phyloP scores from a whole-genome alignment of 495 filamentous ascomycete genomes.

The Talaromyces nanjingensis region DNA sequence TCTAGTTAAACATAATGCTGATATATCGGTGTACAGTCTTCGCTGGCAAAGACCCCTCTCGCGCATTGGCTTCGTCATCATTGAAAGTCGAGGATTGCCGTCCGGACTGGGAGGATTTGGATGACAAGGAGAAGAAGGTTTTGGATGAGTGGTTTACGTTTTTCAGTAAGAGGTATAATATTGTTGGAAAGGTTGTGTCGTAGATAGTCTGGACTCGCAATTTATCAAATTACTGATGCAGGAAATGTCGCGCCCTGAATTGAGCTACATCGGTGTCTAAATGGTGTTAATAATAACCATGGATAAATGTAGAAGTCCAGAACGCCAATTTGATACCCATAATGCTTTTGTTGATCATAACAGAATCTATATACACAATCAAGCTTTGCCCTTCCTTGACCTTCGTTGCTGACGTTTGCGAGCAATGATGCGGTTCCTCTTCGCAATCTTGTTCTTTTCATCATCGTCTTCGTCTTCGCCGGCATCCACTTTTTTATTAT shows the following conservation, averaged over 20 bases:
- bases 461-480: slow-evolving; percentile 21
- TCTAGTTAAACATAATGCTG: neutral
- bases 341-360: slow-evolving; percentile 1
- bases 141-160: slow-evolving; percentile 91
- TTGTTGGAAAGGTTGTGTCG: slow-evolving; percentile 70
- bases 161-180: slow-evolving; percentile 92
- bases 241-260: neutral
- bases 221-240: neutral
- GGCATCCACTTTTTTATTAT: slow-evolving; percentile 12
- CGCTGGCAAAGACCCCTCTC: slow-evolving; percentile 87
- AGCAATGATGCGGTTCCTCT: slow-evolving; percentile 59
- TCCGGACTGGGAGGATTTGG: slow-evolving; percentile 77
- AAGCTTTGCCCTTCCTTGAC: slow-evolving; percentile 36
- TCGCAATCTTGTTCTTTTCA: slow-evolving; percentile 50
- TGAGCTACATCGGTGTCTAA: neutral
- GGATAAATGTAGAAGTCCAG: neutral
- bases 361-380: slow-evolving; percentile 8
- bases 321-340: neutral
- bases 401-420: slow-evolving; percentile 58
- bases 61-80: slow-evolving; percentile 78
- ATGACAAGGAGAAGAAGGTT: slow-evolving; percentile 78
- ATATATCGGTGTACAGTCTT: slow-evolving; percentile 56
- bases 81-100: slow-evolving; percentile 78
- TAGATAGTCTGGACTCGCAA: neutral
- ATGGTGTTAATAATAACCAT: neutral